Conservation (phyloP, 805 yeast species). For the Candida methanosorbosa region DNA sequence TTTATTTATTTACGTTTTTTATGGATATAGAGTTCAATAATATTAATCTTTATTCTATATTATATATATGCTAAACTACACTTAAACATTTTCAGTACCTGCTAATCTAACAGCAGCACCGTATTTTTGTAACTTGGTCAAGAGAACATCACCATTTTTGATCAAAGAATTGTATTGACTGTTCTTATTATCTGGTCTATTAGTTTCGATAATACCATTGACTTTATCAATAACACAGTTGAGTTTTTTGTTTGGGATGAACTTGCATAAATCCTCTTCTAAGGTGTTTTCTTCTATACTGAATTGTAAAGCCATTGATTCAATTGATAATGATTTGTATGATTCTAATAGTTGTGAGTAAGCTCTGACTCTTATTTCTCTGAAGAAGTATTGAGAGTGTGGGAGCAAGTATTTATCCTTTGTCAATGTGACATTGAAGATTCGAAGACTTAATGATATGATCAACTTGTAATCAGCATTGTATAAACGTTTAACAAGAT, state of each 20-base stretch:
- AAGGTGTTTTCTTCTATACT: slow-evolving; percentile 83
- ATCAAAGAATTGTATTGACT: slow-evolving; percentile 84
- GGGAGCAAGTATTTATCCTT: slow-evolving; percentile 57
- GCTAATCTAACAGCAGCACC: slow-evolving; percentile 95
- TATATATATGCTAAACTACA: no score
- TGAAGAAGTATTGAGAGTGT: slow-evolving; percentile 76
- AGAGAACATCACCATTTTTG: slow-evolving; percentile 84
- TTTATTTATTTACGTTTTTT: no score
- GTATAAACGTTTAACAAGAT: slow-evolving; percentile 79
- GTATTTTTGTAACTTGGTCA: slow-evolving; percentile 92
- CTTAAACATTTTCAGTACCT: slow-evolving; percentile 68
- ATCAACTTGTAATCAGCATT: slow-evolving; percentile 80
- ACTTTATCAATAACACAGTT: slow-evolving; percentile 95
- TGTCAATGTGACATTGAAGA: slow-evolving; percentile 62
- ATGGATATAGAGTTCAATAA: no score
- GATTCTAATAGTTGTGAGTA: slow-evolving; percentile 91
- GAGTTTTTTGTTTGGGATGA: slow-evolving; percentile 87
- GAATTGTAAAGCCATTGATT: slow-evolving; percentile 91
- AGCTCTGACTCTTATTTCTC: slow-evolving; percentile 93
- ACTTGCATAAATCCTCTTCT: slow-evolving; percentile 79
- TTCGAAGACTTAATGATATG: slow-evolving; percentile 66
- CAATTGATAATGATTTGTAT: slow-evolving; percentile 80
- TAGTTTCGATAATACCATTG: slow-evolving; percentile 90
- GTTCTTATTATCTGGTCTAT: slow-evolving; percentile 93
- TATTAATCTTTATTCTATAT: no score